Percentiles rank a stretch among this genome's conserved stretches.
These are phyloP conservation scores for Trypanosoma melophagium DNA, from an alignment of 208 protist genomes.

Conservation along the genomic window DNA sequence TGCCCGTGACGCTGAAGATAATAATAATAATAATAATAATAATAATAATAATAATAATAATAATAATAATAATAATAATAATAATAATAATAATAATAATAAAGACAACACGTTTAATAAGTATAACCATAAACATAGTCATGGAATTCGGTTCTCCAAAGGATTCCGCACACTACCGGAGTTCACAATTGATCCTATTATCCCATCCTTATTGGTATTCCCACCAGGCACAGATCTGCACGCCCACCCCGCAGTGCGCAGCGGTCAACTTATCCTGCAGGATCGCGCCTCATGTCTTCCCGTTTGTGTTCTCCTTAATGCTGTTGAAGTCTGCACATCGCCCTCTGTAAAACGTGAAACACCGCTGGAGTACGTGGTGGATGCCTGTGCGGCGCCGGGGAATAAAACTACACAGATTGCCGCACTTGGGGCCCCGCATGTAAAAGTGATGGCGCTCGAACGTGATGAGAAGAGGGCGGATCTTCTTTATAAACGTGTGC, in stretches of 20 bases:
- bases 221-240: constrained; percentile 84
- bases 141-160: neutral
- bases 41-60: neutral
- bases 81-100: neutral
- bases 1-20: constrained; percentile 12
- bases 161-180: constrained; percentile 36
- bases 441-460: constrained; percentile 89
- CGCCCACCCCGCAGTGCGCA: constrained; percentile 81
- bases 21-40: neutral
- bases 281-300: constrained; percentile 92
- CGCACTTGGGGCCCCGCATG: constrained; percentile 51
- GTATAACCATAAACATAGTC: neutral
- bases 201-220: constrained; percentile 83
- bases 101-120: neutral
- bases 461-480: constrained; percentile 71
- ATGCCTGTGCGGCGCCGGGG: constrained; percentile 90
- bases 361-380: constrained; percentile 83
- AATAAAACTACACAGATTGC: constrained; percentile 93
- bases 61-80: neutral
- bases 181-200: constrained; percentile 71
- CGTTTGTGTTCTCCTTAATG: constrained; percentile 80
- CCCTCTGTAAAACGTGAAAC: neutral
- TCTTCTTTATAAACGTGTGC: constrained; percentile 65
- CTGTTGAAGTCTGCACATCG: constrained; percentile 36
- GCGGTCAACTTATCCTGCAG: constrained; percentile 86